Evolutionary conservation across 495 filamentous ascomycete genomes (phyloP).

Genomic region (Neurospora intermedia): DNA sequence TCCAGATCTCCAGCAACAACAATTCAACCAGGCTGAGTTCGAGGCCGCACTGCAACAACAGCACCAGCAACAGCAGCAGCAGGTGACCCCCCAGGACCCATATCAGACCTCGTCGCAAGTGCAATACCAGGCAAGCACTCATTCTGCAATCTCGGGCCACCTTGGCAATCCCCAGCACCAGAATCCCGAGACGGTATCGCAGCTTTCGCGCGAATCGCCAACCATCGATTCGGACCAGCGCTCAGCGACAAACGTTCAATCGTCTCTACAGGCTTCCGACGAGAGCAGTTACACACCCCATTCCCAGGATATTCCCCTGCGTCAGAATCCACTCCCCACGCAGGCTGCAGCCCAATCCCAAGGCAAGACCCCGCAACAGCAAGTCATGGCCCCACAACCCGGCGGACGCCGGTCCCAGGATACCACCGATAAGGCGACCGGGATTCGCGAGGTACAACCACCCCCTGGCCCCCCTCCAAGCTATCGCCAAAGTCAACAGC

Average conservation of each 20-base stretch:
- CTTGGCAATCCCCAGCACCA: conserved; percentile 33
- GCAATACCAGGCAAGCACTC: conserved; percentile 26
- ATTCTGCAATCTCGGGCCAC: conserved; percentile 22
- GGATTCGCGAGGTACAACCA: conserved; percentile 29
- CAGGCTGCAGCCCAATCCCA: conserved; percentile 15
- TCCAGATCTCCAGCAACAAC: conserved; percentile 14
- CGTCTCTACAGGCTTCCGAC: conserved; percentile 28
- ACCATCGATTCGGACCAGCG: conserved; percentile 33
- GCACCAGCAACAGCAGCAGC: conserved; percentile 10
- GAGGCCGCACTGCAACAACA: conserved; percentile 6
- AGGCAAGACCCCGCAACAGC: conserved; percentile 22
- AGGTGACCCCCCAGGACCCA: conserved; percentile 28
- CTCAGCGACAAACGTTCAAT: conserved; percentile 26
- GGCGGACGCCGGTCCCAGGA: conserved; percentile 38
- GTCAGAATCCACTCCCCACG: conserved; percentile 15
- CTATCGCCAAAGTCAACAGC: conserved; percentile 39
- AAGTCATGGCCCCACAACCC: conserved; percentile 40
- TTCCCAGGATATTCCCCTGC: conserved; percentile 24
- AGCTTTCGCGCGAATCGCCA: conserved; percentile 53
- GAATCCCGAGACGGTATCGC: conserved; percentile 43
- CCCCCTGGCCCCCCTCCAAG: conserved; percentile 37
- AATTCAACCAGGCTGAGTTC: conserved; percentile 19
- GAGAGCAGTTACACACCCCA: conserved; percentile 24
- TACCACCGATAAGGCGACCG: conserved; percentile 20
- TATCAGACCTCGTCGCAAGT: conserved; percentile 22